Evolutionary conservation across 257 asterid species (phyloP), one percentile per base, ranked within the genome.

Genomic region (Capsicum chinense): DNA sequence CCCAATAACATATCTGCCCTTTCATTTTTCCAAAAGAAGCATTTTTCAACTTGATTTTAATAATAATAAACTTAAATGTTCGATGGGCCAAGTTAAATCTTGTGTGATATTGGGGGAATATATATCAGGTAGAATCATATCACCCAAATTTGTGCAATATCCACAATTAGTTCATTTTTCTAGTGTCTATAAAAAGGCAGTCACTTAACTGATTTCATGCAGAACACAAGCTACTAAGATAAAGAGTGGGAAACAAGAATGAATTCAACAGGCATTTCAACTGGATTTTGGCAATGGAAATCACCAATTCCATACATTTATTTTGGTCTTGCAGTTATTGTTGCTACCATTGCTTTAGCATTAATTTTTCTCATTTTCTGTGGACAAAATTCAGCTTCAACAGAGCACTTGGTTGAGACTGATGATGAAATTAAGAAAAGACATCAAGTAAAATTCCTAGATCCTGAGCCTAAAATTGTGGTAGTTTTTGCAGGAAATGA

Each of bases 281-380:
- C 60, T 74, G 83, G 80, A 33, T 83, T 79, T 50, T 86, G 84
- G 88, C 79, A 58, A 59, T 86, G 86, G 86, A 79, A 83, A 13
- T 78, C 88, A 56, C 88, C 88, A 37, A 35, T 86, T 57, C 84
- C 88, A 69, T 86, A 86, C 21, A 19, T 86, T 1, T 86, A 86
- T 79, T 58, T 59, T 26, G 56, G 70, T 5, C 26, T 86, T 47
- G 88, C 82, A 16, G 0, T 83, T 35, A 50, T 83, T 50, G 6
- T 83, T 54, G 8, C 21, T 2, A 42, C 57, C 0, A 59, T 86
- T 19, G 67, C 79, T 19, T 56, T 26, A 35, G 78, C 88, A 7
- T 50, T 83, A 56, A 9, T 79, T 67, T 57, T 42, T 86, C 84
- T 86, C 21, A 39, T 83, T 7, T 83, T 56, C n/a, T 56, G 82